Percentiles rank a stretch among this genome's conserved stretches.
Conservation (phyloP, 139 green algal species). For the Auxenochlorella protothecoides region DNA sequence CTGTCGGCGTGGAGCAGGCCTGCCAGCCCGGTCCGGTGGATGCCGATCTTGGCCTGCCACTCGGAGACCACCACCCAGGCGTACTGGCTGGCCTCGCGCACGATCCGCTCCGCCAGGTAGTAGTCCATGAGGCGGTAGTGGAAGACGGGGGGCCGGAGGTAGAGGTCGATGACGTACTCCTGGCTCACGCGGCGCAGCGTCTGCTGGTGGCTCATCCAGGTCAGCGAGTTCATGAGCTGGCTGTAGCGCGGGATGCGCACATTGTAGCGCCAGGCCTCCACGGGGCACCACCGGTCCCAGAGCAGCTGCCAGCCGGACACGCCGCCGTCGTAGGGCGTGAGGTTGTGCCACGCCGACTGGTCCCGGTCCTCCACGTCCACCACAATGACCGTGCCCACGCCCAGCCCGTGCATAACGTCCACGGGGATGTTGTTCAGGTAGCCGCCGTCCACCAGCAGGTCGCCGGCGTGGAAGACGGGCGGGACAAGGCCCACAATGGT, state of each 20-base stretch:
- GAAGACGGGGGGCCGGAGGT: conserved; percentile 58
- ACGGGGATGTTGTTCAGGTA: conserved; percentile 67
- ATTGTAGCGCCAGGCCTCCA: conserved; percentile 27
- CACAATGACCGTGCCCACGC: conserved; percentile 50
- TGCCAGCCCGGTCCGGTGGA: background rate
- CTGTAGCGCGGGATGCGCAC: conserved; percentile 34
- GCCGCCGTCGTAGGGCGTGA: conserved; percentile 55
- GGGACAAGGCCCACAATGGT: conserved; percentile 72
- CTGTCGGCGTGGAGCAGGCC: background rate
- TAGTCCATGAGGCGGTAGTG: conserved; percentile 54
- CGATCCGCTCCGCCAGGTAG: conserved; percentile 57
- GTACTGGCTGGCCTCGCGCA: conserved; percentile 49
- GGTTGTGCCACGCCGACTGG: conserved; percentile 44
- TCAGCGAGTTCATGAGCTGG: conserved; percentile 50
- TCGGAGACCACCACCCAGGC: conserved; percentile 31
- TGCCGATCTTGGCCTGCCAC: conserved; percentile 31
- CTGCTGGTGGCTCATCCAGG: conserved; percentile 54
- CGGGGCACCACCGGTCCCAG: conserved; percentile 61
- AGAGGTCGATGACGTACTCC: conserved; percentile 64
- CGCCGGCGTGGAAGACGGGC: conserved; percentile 48
- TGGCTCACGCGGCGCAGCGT: conserved; percentile 38
- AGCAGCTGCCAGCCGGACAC: conserved; percentile 61
- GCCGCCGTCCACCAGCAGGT: conserved; percentile 67
- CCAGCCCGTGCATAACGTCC: conserved; percentile 53
- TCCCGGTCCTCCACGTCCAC: conserved; percentile 75